Percentiles rank a stretch among this genome's conserved stretches.
Conservation (phyloP, 805 yeast species). For the Naumovozyma castellii region DNA sequence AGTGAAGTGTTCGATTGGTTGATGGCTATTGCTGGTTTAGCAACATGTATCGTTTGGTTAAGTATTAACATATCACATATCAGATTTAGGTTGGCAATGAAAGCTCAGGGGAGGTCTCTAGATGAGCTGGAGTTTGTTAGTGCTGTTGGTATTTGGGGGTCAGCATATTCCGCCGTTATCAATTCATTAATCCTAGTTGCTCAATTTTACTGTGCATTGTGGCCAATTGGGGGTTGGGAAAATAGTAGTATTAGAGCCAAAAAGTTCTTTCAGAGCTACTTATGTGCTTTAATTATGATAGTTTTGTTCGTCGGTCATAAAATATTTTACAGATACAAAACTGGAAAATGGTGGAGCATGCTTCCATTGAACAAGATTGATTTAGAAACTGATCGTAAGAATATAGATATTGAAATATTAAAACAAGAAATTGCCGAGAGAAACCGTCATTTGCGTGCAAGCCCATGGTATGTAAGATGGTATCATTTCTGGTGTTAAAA, state of each 20-base stretch:
- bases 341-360: slow-evolving; percentile 20
- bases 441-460: slow-evolving; percentile 24
- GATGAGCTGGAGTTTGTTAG: slow-evolving; percentile 13
- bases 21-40: slow-evolving; percentile 46
- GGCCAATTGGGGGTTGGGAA: slow-evolving; percentile 39
- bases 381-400: slow-evolving; percentile 45
- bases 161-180: slow-evolving; percentile 42
- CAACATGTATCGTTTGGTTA: slow-evolving; percentile 52
- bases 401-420: slow-evolving; percentile 38
- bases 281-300: slow-evolving; percentile 46
- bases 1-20: slow-evolving; percentile 48
- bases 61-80: slow-evolving; percentile 45
- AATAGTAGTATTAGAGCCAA: slow-evolving; percentile 33
- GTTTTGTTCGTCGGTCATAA: slow-evolving; percentile 42
- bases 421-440: slow-evolving; percentile 39
- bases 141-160: slow-evolving; percentile 46
- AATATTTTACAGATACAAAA: slow-evolving; percentile 29
- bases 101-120: slow-evolving; percentile 28
- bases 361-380: slow-evolving; percentile 39
- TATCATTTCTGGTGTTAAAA: slow-evolving; percentile 36
- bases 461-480: slow-evolving; percentile 35
- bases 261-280: slow-evolving; percentile 46
- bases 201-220: slow-evolving; percentile 64
- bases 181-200: slow-evolving; percentile 47
- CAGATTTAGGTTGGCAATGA: slow-evolving; percentile 50